Conservation (phyloP, 2,329 filamentous ascomycete genomes). For the Setomelanomma holmii region DNA sequence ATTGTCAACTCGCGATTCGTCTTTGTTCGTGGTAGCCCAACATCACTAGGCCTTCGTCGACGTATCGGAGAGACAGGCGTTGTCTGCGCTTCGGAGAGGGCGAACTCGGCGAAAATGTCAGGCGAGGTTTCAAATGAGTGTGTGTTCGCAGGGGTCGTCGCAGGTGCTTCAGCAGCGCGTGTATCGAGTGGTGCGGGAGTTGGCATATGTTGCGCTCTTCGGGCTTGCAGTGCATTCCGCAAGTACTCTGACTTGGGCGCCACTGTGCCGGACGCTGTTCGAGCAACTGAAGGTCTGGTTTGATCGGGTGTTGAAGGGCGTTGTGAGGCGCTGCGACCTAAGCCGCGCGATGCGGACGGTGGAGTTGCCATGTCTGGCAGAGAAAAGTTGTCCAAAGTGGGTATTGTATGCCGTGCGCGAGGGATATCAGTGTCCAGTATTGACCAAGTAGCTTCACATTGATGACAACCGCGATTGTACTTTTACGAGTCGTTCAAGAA, state of each 20-base stretch:
- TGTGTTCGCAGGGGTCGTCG: slow-evolving; percentile 8
- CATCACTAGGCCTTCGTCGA: slow-evolving; percentile 35
- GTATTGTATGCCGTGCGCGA: no score
- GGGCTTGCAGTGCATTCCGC: slow-evolving; percentile 41
- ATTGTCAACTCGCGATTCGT: slow-evolving; percentile 39
- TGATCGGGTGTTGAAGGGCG: slow-evolving; percentile 27
- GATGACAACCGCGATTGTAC: not conserved
- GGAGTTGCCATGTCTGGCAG: slow-evolving; percentile 35
- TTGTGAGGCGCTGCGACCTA: slow-evolving; percentile 19
- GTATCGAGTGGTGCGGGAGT: slow-evolving; percentile 15
- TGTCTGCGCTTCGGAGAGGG: slow-evolving; percentile 41
- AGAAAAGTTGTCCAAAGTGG: no score
- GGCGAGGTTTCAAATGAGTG: slow-evolving; percentile 17
- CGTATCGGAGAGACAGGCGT: slow-evolving; percentile 36
- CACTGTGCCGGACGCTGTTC: slow-evolving; percentile 24
- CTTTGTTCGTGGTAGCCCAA: slow-evolving; percentile 28
- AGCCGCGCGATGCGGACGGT: slow-evolving; percentile 22
- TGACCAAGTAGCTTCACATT: not conserved
- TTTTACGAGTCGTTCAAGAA: not conserved
- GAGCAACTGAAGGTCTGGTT: slow-evolving; percentile 12
- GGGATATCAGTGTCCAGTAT: not conserved
- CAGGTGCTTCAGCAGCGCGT: slow-evolving; percentile 8
- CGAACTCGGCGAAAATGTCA: slow-evolving; percentile 30
- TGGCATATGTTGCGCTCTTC: slow-evolving; percentile 32
- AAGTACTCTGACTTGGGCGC: slow-evolving; percentile 45